Percentiles rank a stretch among this genome's conserved stretches.
phyloP scores from a whole-genome alignment of 1,284 basidiomycete genomes.

The Coniferiporia weirii region DNA sequence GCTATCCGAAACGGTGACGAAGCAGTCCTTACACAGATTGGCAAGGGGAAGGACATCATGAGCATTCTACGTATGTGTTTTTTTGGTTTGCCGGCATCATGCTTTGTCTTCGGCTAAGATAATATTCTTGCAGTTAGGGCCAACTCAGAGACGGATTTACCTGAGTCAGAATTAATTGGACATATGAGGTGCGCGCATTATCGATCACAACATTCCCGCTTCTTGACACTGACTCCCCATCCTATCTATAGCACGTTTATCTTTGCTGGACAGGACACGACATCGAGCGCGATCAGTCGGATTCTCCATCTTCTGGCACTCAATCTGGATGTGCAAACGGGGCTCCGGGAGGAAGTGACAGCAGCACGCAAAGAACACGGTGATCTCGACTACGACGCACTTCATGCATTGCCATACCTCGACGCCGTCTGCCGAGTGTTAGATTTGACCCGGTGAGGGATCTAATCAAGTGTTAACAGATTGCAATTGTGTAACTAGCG shows the following conservation, averaged over 20 bases:
- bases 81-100: background rate
- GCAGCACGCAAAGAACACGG: constrained; percentile 23
- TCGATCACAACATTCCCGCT: constrained; percentile 32
- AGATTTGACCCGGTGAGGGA: too few relatives aligned
- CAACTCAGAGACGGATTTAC: constrained; percentile 25
- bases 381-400: too few relatives aligned
- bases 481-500: too few relatives aligned
- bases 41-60: constrained; percentile 29
- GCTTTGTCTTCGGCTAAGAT: too few relatives aligned
- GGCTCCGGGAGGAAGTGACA: constrained; percentile 27
- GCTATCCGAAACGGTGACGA: constrained; percentile 24
- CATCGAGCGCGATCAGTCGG: constrained; percentile 17
- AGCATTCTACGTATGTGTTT: constrained; percentile 27
- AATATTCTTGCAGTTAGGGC: constrained; percentile 13
- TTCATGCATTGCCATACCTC: too few relatives aligned
- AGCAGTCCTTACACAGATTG: constrained; percentile 22
- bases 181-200: constrained; percentile 23
- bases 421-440: too few relatives aligned
- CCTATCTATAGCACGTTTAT: constrained; percentile 27
- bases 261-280: constrained; percentile 30
- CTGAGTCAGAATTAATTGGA: constrained; percentile 28
- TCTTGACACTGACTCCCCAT: too few relatives aligned
- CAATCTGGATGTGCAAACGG: constrained; percentile 24
- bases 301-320: constrained; percentile 25
- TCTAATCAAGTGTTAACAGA: too few relatives aligned